Conservation (phyloP, 2,329 filamentous ascomycete genomes). For the Paracorniculantispora psalliotae region DNA sequence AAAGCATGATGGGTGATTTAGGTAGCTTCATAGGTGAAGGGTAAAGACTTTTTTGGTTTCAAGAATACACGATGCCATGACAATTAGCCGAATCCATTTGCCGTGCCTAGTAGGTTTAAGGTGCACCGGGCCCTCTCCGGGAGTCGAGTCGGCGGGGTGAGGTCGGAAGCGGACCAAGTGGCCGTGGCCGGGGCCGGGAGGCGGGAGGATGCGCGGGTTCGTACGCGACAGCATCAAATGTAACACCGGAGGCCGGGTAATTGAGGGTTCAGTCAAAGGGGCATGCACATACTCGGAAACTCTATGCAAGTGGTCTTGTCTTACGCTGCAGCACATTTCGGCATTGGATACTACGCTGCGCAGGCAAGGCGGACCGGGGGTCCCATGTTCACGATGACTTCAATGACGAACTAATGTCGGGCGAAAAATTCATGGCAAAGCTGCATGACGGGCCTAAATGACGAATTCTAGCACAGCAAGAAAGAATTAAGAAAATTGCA, state of each 20-base stretch:
- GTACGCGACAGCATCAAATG: neutral
- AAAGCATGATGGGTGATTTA: neutral
- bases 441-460: neutral
- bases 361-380: neutral
- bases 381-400: constrained; percentile 6
- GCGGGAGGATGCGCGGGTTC: neutral
- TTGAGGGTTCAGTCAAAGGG: neutral
- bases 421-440: neutral
- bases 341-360: neutral
- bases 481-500: too few relatives aligned
- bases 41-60: neutral
- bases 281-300: neutral
- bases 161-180: constrained; percentile 7
- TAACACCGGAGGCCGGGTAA: neutral
- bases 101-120: neutral
- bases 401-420: neutral
- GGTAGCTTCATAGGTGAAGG: neutral
- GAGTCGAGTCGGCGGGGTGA: neutral
- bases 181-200: constrained; percentile 3
- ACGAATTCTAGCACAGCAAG: too few relatives aligned
- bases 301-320: neutral
- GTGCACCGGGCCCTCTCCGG: neutral
- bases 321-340: neutral
- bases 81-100: neutral
- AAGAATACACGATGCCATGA: constrained; percentile 12